Conservation (phyloP, 768 basidiomycete genomes). For the Tephrocybe sp. region DNA sequence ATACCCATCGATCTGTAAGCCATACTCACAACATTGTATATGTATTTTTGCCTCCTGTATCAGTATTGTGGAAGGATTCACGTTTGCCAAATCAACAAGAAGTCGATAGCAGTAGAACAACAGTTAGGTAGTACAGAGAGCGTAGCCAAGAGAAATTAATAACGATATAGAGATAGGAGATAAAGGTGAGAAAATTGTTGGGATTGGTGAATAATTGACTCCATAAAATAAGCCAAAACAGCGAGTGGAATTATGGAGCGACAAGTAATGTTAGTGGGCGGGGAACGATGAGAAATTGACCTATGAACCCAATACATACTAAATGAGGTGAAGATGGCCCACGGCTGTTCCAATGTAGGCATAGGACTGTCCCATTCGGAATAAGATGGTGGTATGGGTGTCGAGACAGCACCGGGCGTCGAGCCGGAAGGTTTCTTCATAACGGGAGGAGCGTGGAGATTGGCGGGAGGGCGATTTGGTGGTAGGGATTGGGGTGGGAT, state of each 20-base stretch:
- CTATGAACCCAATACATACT: conserved; percentile 36
- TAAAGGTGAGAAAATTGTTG: conserved; percentile 9
- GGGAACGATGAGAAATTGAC: conserved; percentile 29
- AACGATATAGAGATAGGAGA: conserved; percentile 30
- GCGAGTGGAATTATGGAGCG: conserved; percentile 21
- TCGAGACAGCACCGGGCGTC: conserved; percentile 27
- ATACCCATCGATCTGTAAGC: not conserved
- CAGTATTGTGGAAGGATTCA: not conserved
- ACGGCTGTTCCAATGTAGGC: conserved; percentile 64
- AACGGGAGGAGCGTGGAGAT: conserved; percentile 24
- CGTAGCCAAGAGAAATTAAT: conserved; percentile 38
- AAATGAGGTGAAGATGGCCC: conserved; percentile 69
- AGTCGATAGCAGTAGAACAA: conserved; percentile 66
- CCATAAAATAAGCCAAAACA: conserved; percentile 36
- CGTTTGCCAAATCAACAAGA: conserved; percentile 19
- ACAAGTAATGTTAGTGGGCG: conserved; percentile 16
- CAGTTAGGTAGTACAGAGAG: conserved; percentile 57
- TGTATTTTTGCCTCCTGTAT: conserved; percentile 2
- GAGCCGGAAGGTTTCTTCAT: conserved; percentile 28
- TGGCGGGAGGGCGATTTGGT: conserved; percentile 15
- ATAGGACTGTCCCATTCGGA: conserved; percentile 68
- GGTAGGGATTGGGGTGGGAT: conserved; percentile 18
- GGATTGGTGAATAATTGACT: conserved; percentile 28
- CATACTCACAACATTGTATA: not conserved
- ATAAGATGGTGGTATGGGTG: conserved; percentile 45